Conservation (phyloP, 176 grass and related monocot species). For the Lolium rigidum region DNA sequence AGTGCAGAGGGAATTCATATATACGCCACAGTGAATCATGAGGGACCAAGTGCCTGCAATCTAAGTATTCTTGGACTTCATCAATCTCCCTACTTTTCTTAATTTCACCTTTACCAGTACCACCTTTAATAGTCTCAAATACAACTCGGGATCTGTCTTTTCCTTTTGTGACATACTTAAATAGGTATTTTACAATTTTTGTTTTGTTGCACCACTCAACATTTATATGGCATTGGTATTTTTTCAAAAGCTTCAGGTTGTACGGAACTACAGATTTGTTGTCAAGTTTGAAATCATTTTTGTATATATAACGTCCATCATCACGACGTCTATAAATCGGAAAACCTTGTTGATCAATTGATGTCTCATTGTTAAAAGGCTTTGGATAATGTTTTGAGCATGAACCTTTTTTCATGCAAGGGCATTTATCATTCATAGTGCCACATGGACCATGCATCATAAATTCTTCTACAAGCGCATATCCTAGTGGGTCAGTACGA, state of each 20-base stretch:
- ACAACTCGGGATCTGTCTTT: not conserved
- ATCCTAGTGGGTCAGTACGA: not conserved
- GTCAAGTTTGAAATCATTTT: not conserved
- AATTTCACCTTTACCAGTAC: not conserved
- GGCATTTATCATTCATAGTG: not conserved
- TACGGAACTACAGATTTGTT: not conserved
- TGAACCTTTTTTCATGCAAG: not conserved
- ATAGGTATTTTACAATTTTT: not conserved
- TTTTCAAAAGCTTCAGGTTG: not conserved
- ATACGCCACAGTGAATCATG: not conserved
- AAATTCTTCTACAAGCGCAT: not conserved
- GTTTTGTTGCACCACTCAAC: not conserved
- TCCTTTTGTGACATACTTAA: not conserved
- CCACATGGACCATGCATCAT: constrained; percentile 34
- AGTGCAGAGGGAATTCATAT: not conserved
- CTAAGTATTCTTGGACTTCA: not conserved
- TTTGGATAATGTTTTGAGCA: constrained; percentile 5
- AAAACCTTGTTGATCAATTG: not conserved
- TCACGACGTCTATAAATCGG: not conserved
- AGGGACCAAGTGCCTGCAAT: not conserved
- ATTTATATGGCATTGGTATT: not conserved
- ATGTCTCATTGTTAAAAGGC: not conserved
- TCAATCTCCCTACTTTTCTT: not conserved
- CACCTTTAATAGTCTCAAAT: not conserved
- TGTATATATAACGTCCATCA: not conserved